phyloP scores from a whole-genome alignment of 257 asterid species.

The Przewalskia tangutica region DNA sequence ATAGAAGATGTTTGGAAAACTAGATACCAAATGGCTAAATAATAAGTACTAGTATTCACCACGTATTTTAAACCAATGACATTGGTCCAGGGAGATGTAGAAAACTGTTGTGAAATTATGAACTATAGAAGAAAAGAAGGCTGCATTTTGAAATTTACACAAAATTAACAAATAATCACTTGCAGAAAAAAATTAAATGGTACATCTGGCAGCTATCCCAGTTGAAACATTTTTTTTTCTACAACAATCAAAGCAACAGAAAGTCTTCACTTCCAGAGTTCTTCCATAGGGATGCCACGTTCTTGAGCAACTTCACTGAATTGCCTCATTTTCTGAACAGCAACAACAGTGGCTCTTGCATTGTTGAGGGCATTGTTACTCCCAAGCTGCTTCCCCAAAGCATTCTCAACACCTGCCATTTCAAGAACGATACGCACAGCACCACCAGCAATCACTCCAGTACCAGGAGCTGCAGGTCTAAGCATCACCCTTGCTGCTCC shows the following conservation, averaged over 20 bases:
- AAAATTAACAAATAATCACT: background rate
- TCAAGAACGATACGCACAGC: constrained; percentile 85
- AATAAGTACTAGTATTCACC: background rate
- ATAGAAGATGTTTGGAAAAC: background rate
- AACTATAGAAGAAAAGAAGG: background rate
- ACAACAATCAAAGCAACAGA: background rate
- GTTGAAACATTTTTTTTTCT: constrained; percentile 5
- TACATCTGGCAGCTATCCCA: background rate
- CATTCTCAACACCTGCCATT: constrained; percentile 88
- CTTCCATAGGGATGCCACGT: constrained; percentile 97
- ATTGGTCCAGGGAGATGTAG: background rate
- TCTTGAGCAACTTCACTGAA: constrained; percentile 77
- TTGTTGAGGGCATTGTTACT: constrained; percentile 93
- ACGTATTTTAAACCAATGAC: background rate
- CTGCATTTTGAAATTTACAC: constrained; percentile 4
- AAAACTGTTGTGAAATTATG: background rate
- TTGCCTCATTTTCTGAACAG: constrained; percentile 77
- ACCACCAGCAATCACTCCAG: constrained; percentile 97
- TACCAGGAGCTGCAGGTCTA: constrained; percentile 92
- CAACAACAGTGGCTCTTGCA: constrained; percentile 87
- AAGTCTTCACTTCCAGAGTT: constrained; percentile 69
- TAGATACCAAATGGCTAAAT: background rate
- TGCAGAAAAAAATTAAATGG: background rate
- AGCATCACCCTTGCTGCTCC: constrained; percentile 99
- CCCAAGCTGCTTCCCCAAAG: constrained; percentile 90